These are phyloP conservation scores for Rhizophagus sp. DNA, from an alignment of 192 early-diverging fungal species.

Conservation along the genomic window DNA sequence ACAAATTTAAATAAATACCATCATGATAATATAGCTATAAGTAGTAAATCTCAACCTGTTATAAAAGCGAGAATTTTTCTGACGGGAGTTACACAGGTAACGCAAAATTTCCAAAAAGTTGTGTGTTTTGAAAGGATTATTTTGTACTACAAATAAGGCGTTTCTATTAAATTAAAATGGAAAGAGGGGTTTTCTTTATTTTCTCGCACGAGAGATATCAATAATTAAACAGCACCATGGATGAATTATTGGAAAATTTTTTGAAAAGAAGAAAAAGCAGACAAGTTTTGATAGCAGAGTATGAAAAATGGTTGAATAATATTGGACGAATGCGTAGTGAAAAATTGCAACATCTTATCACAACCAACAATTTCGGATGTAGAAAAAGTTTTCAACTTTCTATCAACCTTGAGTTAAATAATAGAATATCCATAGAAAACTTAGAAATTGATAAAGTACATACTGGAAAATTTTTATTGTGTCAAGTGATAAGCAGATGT, in stretches of 20 bases:
- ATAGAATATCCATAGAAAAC: conserved; percentile 4
- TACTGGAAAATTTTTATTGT: neutral
- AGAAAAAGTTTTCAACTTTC: neutral
- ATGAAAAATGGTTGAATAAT: neutral
- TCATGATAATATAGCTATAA: too few species aligned
- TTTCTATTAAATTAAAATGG: too few species aligned
- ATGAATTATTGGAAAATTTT: neutral
- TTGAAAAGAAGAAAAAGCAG: neutral
- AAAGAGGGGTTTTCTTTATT: too few species aligned
- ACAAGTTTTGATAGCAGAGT: neutral
- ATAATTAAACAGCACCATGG: neutral
- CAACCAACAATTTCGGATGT: too few species aligned
- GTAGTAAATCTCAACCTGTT: too few species aligned
- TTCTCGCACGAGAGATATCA: neutral
- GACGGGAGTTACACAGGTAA: too few species aligned
- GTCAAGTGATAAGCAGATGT: neutral
- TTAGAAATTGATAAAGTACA: neutral
- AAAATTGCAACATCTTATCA: neutral
- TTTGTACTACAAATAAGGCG: too few species aligned
- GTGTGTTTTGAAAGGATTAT: too few species aligned
- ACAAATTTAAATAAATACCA: too few species aligned
- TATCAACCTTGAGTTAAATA: neutral
- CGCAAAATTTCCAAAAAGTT: too few species aligned
- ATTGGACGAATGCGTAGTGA: neutral
- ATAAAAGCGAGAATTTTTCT: too few species aligned